A percentile compares a stretch with the other conserved stretches of the same genome.
These are phyloP conservation scores for Coemansia sp. DNA, from an alignment of 192 early-diverging fungal genomes.

Conservation along the genomic window DNA sequence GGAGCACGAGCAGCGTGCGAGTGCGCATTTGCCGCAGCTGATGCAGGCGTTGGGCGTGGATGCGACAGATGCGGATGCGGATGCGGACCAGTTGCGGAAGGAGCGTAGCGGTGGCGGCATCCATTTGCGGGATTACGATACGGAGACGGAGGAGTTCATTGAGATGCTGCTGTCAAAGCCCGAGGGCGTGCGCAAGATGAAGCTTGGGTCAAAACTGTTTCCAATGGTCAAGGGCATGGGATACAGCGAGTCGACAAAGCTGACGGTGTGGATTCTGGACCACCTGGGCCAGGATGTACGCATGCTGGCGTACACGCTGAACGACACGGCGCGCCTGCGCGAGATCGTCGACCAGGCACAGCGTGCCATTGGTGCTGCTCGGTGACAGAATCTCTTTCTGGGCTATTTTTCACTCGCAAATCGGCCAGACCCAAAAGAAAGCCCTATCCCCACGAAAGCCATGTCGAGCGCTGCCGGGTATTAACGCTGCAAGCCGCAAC, in stretches of 20 bases:
- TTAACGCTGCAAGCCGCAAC: neutral
- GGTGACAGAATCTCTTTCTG: neutral
- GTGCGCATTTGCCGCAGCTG: conserved; percentile 20
- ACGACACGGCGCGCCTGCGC: conserved; percentile 37
- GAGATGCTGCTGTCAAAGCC: conserved; percentile 51
- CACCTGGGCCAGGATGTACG: conserved; percentile 55
- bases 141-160: conserved; percentile 49
- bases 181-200: conserved; percentile 55
- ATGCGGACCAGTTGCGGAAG: neutral
- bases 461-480: neutral
- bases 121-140: conserved; percentile 38
- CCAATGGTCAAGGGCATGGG: conserved; percentile 58
- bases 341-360: conserved; percentile 50
- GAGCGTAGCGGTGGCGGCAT: conserved; percentile 12
- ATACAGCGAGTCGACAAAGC: conserved; percentile 52
- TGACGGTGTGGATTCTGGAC: conserved; percentile 58
- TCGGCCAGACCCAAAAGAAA: neutral
- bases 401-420: neutral
- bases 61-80: neutral
- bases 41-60: neutral
- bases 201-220: conserved; percentile 57
- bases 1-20: conserved; percentile 42
- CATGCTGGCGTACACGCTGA: conserved; percentile 52
- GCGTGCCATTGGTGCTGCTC: conserved; percentile 16
- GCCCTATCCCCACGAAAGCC: neutral